Evolutionary conservation across 371 early-diverging fungal species (phyloP), one percentile per base, ranked within the genome.

Genomic region (Furculomyces boomerangus): DNA sequence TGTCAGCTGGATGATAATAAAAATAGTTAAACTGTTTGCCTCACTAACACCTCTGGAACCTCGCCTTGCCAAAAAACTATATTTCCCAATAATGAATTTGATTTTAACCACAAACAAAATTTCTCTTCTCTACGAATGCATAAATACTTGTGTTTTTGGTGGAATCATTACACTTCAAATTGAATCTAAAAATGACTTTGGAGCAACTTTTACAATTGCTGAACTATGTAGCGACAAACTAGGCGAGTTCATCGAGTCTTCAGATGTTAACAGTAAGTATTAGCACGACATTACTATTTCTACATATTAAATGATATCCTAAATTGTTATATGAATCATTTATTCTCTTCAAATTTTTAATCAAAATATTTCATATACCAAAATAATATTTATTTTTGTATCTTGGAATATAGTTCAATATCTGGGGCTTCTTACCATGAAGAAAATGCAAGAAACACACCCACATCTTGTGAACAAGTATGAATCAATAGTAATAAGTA

Each of bases 1-100:
- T 14, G 94, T 93, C 66, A 93, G 93, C 68, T 96, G 95, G 97
- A 92, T 93, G 87, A 75, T 92, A 26, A 94, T 96, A 69, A 96
- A 96, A 62, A 86, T 94, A 27, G 88, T 93, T 58, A 96, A 96
- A 67, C 70, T 96, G 71, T 94, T 96, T 75, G 90, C 90, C 1
- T 78, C 84, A 2, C 72, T 96, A 59, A 83, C 90, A 3, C 92
- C 93, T 5, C 71, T 84, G 2, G 97, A 96, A 63, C 95, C 97
- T 14, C 78, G 97, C 25, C 67, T 96, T 57, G 81, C 84, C 40
- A 86, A 86, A 55, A 94, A 94, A 62, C 72, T 96, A 10, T 67
- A 87, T 10, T 81, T 79, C 10, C 89, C 93, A 1, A 72, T 96
- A 22, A 78, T 84, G 2, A 75, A 80, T 10, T 68, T 93, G 30